Evolutionary conservation across 805 yeast species (phyloP), one percentile per base, ranked within the genome.

Genomic region (Yamadazyma phyllophila): DNA sequence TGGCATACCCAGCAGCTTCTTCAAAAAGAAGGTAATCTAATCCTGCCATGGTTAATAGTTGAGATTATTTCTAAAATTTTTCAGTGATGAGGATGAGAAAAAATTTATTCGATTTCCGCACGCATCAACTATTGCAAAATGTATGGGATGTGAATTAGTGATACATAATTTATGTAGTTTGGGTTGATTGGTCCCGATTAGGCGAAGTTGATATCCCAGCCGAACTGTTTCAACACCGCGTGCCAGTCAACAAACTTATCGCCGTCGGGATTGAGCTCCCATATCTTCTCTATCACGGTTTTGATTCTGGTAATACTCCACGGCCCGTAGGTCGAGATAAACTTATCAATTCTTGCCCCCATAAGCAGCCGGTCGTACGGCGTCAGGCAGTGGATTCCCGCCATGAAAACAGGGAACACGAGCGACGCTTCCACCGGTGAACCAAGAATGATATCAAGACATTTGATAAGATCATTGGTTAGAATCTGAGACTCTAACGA

Each of bases 1-100:
- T 78, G 56, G 96, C 98, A 68, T 92, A 94, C 57, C 99, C 99
- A 44, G 98, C 90, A 50, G 99, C 96, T 77, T 94, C 98, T 77
- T 94, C 99, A 69, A 86, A 92, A 62, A 94, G 84, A 66, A 94
- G 82, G 74, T 82, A 94, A 72, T 94, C 96, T 69, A 90, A 66
- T 61, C 83, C 83, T 57, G 84, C 89, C 88, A 77, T 77, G 26
- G 4, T 42, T 10, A 36, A 8, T 41, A 12, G 20, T 14, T 36
- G 32, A 24, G 17, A 36, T 26, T 33, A 42, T 10, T 13, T 36
- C 15, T 36, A 39, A 39, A 40, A 43, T 43, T 36, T 46, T 42
- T 44, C 46, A 44, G 32, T 30, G 43, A 40, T 40, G 43, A 40
- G 43, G 43, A 11, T 35, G 30, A 26, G 40, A 9, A 36, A 36